Evolutionary conservation across 345 rosid genomes (phyloP).

Genomic region (Rhizophora apiculata): DNA sequence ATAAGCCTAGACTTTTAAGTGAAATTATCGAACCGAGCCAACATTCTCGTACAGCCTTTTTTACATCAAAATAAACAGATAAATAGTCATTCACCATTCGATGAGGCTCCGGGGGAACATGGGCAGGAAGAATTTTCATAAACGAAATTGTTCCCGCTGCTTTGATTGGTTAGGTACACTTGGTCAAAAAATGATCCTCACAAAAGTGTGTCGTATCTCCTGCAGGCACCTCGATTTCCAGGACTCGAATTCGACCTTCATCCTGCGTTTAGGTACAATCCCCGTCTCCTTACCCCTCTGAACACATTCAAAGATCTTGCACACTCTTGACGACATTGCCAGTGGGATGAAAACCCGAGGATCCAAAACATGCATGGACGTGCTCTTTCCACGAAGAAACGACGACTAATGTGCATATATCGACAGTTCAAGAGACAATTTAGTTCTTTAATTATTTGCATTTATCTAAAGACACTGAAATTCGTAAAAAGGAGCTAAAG

Average conservation of each 20-base stretch:
- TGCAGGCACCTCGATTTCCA: slow-evolving; percentile 43
- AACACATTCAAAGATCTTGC: slow-evolving; percentile 56
- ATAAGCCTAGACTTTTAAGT: too few relatives aligned
- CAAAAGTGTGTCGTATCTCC: slow-evolving; percentile 61
- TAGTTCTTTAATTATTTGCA: too few relatives aligned
- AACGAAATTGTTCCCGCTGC: background rate
- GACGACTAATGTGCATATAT: too few relatives aligned
- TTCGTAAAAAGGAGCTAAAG: too few relatives aligned
- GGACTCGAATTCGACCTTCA: slow-evolving; percentile 42
- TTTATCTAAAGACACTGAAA: too few relatives aligned
- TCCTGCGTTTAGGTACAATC: slow-evolving; percentile 38
- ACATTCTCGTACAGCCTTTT: too few relatives aligned
- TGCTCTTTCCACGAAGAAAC: too few relatives aligned
- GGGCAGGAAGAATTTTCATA: background rate
- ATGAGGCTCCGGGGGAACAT: too few relatives aligned
- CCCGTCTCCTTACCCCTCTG: slow-evolving; percentile 33
- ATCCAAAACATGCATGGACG: background rate
- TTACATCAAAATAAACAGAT: too few relatives aligned
- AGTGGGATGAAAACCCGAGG: slow-evolving; percentile 58
- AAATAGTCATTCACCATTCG: too few relatives aligned
- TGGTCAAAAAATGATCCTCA: slow-evolving; percentile 75
- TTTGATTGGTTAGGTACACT: slow-evolving; percentile 40
- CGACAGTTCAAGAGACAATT: too few relatives aligned
- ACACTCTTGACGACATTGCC: slow-evolving; percentile 34
- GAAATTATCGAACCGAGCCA: too few relatives aligned